phyloP scores from a whole-genome alignment of 192 early-diverging fungal genomes.

The Coemansia sp. region DNA sequence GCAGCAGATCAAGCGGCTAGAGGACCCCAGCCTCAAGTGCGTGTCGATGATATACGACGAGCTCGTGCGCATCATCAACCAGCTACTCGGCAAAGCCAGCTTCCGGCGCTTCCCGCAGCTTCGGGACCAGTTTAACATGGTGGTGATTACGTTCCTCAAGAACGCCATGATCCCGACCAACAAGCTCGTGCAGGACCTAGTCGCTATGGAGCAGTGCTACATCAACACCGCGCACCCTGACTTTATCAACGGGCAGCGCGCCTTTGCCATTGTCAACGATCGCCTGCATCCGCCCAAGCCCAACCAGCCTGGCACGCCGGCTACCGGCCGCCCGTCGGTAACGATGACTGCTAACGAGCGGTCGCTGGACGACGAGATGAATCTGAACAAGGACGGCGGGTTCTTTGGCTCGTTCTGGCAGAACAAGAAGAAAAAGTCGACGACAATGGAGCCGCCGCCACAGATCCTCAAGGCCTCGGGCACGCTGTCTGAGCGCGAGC shows the following conservation, averaged over 20 bases:
- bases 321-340: conserved; percentile 30
- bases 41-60: conserved; percentile 97
- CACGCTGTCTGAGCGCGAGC: conserved; percentile 94
- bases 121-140: conserved; percentile 87
- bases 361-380: conserved; percentile 60
- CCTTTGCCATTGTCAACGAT: conserved; percentile 90
- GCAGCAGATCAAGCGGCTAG: conserved; percentile 97
- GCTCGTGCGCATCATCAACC: conserved; percentile 90
- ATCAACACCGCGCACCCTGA: conserved; percentile 99
- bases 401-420: conserved; percentile 99
- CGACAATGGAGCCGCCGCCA: conserved; percentile 67
- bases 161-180: conserved; percentile 87
- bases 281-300: conserved; percentile 71
- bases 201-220: conserved; percentile 91
- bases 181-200: conserved; percentile 90
- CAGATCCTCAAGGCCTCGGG: conserved; percentile 86
- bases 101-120: conserved; percentile 97
- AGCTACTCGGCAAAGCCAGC: conserved; percentile 85
- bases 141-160: conserved; percentile 93
- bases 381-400: conserved; percentile 61
- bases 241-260: conserved; percentile 95
- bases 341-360: conserved; percentile 34
- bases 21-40: conserved; percentile 97
- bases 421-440: conserved; percentile 75
- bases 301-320: conserved; percentile 26